Conservation (phyloP, 805 yeast genomes). For the Starmerella stigmatis region DNA sequence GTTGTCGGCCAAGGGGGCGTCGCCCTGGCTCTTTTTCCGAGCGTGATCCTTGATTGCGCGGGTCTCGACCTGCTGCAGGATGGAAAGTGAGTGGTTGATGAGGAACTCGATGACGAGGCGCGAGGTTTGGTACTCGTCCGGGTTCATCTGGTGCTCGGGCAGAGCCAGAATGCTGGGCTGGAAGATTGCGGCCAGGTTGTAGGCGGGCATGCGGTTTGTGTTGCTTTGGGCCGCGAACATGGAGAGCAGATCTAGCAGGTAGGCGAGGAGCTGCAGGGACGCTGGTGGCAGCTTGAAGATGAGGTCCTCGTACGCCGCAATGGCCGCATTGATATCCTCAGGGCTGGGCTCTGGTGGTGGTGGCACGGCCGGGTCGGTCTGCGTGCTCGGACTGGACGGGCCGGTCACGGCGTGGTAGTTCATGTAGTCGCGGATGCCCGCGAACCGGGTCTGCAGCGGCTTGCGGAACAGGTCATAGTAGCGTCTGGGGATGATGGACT, state of each 20-base stretch:
- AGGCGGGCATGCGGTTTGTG: conserved; percentile 80
- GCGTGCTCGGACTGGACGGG: not conserved
- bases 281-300: conserved; percentile 64
- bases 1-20: not conserved
- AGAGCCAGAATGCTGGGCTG: conserved; percentile 94
- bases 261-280: conserved; percentile 71
- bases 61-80: conserved; percentile 43
- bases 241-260: conserved; percentile 75
- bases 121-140: conserved; percentile 80
- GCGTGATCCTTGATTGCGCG: conserved; percentile 30
- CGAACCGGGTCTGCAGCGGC: conserved; percentile 48
- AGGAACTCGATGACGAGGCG: conserved; percentile 80
- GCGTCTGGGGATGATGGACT: conserved; percentile 75
- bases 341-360: conserved; percentile 5
- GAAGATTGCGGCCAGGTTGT: conserved; percentile 88
- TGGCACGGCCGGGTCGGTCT: not conserved
- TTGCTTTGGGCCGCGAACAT: conserved; percentile 71
- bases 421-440: conserved; percentile 56
- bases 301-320: conserved; percentile 58
- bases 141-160: conserved; percentile 84
- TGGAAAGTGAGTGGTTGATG: conserved; percentile 71
- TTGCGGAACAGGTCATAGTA: conserved; percentile 68
- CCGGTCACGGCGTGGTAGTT: conserved; percentile 37
- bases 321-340: conserved; percentile 19
- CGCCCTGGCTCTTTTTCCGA: not conserved